A percentile compares a stretch with the other conserved stretches of the same genome.
These are phyloP conservation scores for Cupressus sempervirens DNA, from an alignment of 75 land plant species.

Conservation along the genomic window DNA sequence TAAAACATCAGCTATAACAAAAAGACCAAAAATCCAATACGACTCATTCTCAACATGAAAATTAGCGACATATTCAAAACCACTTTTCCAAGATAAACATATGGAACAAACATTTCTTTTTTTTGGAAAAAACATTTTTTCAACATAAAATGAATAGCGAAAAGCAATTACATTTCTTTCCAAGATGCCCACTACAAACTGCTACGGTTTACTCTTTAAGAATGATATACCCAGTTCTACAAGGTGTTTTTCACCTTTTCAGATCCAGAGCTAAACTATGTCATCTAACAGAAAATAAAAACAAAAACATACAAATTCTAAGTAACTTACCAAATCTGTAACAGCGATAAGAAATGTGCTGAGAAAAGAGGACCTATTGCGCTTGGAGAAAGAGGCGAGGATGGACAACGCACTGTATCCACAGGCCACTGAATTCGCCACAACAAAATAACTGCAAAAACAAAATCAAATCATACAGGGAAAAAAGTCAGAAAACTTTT, in stretches of 20 bases:
- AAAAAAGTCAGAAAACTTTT: neutral
- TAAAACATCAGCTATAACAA: too few relatives aligned
- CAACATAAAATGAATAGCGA: too few relatives aligned
- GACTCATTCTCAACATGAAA: too few relatives aligned
- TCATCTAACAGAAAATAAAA: neutral
- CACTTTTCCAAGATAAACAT: too few relatives aligned
- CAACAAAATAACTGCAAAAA: slow-evolving; percentile 38
- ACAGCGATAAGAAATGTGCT: slow-evolving; percentile 18
- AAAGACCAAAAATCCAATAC: too few relatives aligned
- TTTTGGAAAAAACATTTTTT: too few relatives aligned
- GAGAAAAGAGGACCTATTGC: slow-evolving; percentile 8
- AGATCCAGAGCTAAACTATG: neutral
- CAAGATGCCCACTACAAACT: too few relatives aligned
- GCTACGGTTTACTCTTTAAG: too few relatives aligned
- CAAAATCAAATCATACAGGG: neutral
- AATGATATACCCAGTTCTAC: slow-evolving; percentile 13
- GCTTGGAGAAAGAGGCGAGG: slow-evolving; percentile 15
- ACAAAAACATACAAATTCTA: neutral
- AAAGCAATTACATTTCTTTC: too few relatives aligned
- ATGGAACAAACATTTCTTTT: too few relatives aligned
- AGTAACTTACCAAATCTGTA: slow-evolving; percentile 17
- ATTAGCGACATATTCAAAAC: too few relatives aligned
- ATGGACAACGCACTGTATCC: slow-evolving; percentile 28
- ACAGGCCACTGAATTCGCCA: slow-evolving; percentile 33
- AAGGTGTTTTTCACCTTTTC: neutral